phyloP scores from a whole-genome alignment of 257 asterid genomes.

The Henckelia pumila region DNA sequence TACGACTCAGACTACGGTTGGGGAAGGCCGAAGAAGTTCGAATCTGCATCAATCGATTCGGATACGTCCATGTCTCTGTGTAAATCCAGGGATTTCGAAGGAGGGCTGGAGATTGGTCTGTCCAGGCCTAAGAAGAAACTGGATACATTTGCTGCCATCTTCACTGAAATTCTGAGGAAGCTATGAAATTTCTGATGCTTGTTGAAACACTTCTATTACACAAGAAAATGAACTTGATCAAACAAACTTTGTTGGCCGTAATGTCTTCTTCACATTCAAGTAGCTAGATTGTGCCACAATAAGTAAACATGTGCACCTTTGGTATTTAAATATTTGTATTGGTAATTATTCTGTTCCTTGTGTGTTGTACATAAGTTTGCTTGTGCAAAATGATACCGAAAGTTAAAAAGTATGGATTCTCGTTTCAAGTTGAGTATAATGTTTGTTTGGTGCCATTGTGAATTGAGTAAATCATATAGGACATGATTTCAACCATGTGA shows the following conservation, averaged over 20 bases:
- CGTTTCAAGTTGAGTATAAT: too few relatives aligned
- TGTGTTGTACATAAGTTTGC: neutral
- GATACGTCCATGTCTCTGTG: slow-evolving; percentile 41
- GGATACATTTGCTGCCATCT: slow-evolving; percentile 31
- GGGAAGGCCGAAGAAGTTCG: slow-evolving; percentile 40
- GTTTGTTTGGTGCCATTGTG: neutral
- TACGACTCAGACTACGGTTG: slow-evolving; percentile 42
- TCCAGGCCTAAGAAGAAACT: slow-evolving; percentile 25
- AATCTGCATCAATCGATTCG: slow-evolving; percentile 38
- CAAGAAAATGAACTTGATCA: too few relatives aligned
- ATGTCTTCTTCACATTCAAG: neutral
- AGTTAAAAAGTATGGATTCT: neutral
- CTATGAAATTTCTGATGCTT: slow-evolving; percentile 16
- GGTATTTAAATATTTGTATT: neutral
- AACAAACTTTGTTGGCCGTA: neutral
- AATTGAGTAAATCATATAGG: too few relatives aligned
- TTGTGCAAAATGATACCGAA: too few relatives aligned
- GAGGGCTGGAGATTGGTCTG: slow-evolving; percentile 39
- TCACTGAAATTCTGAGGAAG: slow-evolving; percentile 24
- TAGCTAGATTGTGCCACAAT: neutral
- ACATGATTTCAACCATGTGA: too few relatives aligned
- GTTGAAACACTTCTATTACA: too few relatives aligned
- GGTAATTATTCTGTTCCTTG: neutral
- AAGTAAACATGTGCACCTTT: too few relatives aligned
- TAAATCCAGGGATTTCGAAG: slow-evolving; percentile 39